Conservation (phyloP, 805 yeast genomes). For the Myxozyma melibiosi region DNA sequence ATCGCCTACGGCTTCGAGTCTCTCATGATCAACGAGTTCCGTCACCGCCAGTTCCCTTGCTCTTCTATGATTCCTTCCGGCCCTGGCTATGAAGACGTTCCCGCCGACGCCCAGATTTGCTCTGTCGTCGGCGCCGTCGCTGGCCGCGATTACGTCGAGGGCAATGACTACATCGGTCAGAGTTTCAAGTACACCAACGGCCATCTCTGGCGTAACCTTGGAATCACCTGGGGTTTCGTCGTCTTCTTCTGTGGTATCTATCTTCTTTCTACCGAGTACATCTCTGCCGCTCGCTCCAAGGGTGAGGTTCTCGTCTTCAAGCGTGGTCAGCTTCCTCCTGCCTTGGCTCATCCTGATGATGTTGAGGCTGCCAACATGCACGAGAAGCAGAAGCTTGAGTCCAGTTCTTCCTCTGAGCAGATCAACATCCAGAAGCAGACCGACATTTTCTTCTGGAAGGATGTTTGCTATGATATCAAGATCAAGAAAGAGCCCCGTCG, state of each 20-base stretch:
- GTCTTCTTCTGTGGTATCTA: constrained; percentile 59
- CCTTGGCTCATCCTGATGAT: constrained; percentile 24
- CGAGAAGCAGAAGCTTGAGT: constrained; percentile 19
- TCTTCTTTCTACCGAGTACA: constrained; percentile 56
- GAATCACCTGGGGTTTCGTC: constrained; percentile 60
- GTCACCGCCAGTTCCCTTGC: constrained; percentile 46
- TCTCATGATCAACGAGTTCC: constrained; percentile 52
- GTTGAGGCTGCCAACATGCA: constrained; percentile 14
- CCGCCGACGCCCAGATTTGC: constrained; percentile 51
- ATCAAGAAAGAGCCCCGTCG: constrained; percentile 63
- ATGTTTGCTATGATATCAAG: constrained; percentile 69
- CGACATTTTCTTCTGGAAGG: constrained; percentile 75
- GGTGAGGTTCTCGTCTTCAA: constrained; percentile 30
- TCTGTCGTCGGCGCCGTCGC: constrained; percentile 57
- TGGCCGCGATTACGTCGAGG: constrained; percentile 55
- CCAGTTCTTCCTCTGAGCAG: constrained; percentile 7
- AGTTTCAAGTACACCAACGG: constrained; percentile 50
- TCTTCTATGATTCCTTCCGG: constrained; percentile 50
- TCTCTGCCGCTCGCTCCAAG: constrained; percentile 41
- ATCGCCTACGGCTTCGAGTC: constrained; percentile 51
- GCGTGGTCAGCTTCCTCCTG: constrained; percentile 24
- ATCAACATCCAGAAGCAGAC: constrained; percentile 28
- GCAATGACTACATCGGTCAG: constrained; percentile 51
- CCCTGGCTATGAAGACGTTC: constrained; percentile 42
- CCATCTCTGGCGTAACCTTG: constrained; percentile 63